A percentile compares a stretch with the other conserved stretches of the same genome.
Conservation (phyloP, 2,329 filamentous ascomycete species). For the Exophiala bonariae region DNA sequence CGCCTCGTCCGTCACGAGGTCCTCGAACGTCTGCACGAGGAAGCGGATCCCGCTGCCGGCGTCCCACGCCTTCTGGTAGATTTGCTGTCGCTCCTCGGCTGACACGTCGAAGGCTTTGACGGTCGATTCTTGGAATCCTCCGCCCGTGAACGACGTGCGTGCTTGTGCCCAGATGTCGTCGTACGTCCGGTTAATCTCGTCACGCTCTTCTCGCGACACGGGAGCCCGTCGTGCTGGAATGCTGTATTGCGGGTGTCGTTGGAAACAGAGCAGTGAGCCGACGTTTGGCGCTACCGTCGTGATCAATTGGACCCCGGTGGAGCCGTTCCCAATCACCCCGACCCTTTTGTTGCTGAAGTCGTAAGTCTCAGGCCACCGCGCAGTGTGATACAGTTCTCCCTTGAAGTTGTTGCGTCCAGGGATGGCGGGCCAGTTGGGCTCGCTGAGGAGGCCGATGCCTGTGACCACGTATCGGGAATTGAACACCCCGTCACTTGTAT, state of each 20-base stretch:
- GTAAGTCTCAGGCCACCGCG: constrained; percentile 58
- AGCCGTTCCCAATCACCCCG: constrained; percentile 66
- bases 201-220: constrained; percentile 52
- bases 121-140: constrained; percentile 52
- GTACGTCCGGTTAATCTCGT: constrained; percentile 28
- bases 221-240: constrained; percentile 58
- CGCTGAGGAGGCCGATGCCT: constrained; percentile 54
- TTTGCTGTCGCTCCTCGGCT: constrained; percentile 36
- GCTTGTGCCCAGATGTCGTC: constrained; percentile 30
- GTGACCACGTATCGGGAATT: constrained; percentile 45
- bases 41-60: constrained; percentile 53
- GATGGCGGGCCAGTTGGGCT: constrained; percentile 61
- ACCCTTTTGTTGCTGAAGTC: constrained; percentile 59
- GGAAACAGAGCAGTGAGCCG: constrained; percentile 52
- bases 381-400: constrained; percentile 60
- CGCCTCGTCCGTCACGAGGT: constrained; percentile 45
- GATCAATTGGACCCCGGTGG: constrained; percentile 58
- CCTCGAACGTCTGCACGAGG: constrained; percentile 53
- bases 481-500: constrained; percentile 37
- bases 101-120: constrained; percentile 3
- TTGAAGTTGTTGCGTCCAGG: constrained; percentile 59
- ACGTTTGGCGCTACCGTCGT: constrained; percentile 59
- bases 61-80: constrained; percentile 51
- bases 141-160: constrained; percentile 55
- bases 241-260: constrained; percentile 65